Evolutionary conservation across 192 early-diverging fungal genomes (phyloP).

Genomic region (Physocladia obscura): DNA sequence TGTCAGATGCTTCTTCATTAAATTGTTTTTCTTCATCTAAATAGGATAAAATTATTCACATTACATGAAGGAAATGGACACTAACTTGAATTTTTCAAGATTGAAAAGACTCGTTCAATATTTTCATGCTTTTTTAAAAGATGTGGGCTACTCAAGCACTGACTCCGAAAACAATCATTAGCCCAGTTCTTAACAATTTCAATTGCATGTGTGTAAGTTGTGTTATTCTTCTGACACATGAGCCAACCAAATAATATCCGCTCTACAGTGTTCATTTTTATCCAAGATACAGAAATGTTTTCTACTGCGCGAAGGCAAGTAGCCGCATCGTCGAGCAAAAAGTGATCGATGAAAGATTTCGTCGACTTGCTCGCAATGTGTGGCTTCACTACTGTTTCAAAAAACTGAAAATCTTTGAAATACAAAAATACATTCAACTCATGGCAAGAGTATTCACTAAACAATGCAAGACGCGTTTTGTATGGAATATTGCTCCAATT

Average conservation of each 20-base stretch:
- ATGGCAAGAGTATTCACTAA: slow-evolving; percentile 20
- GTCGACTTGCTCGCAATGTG: slow-evolving; percentile 10
- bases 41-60: too few species aligned
- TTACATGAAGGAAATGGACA: too few species aligned
- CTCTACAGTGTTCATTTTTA: slow-evolving; percentile 7
- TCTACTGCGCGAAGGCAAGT: not conserved
- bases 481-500: slow-evolving; percentile 1
- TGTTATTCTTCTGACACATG: not conserved
- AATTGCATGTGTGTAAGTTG: too few species aligned
- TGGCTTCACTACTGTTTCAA: slow-evolving; percentile 5
- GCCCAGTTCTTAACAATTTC: too few species aligned
- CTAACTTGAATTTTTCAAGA: too few species aligned
- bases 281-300: slow-evolving; percentile 6
- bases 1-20: too few species aligned
- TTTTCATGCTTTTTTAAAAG: too few species aligned
- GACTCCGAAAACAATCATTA: too few species aligned
- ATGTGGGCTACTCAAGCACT: too few species aligned
- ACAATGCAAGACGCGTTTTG: not conserved
- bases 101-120: too few species aligned
- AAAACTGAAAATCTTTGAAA: slow-evolving; percentile 21
- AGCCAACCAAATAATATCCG: slow-evolving; percentile 2
- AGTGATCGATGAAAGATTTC: not conserved
- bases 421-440: slow-evolving; percentile 21
- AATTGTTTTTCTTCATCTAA: too few species aligned
- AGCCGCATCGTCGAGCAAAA: slow-evolving; percentile 8